phyloP scores from a whole-genome alignment of 106 monocot genomes.

The Dioscorea zingiberensis region DNA sequence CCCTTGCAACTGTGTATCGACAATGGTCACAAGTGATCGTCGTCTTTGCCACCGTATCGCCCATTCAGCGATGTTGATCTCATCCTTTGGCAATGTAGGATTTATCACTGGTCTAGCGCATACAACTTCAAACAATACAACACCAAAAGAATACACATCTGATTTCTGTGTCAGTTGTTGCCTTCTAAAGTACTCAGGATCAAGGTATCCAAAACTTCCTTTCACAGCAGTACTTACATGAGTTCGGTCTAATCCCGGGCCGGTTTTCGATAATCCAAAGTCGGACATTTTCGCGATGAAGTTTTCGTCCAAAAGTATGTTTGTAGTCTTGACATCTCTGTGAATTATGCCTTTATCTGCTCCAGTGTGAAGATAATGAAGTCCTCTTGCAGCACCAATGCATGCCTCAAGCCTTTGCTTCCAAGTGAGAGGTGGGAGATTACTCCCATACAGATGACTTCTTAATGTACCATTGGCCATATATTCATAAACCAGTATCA shows the following conservation, averaged over 20 bases:
- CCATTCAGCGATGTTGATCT: slow-evolving; percentile 91
- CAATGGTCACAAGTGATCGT: slow-evolving; percentile 44
- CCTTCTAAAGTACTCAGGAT: slow-evolving; percentile 85
- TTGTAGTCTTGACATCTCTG: slow-evolving; percentile 85
- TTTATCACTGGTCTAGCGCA: slow-evolving; percentile 87
- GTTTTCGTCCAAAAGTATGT: slow-evolving; percentile 73
- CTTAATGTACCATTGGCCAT: slow-evolving; percentile 90
- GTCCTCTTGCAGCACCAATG: slow-evolving; percentile 85
- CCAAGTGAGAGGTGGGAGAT: slow-evolving; percentile 51
- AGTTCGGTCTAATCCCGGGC: slow-evolving; percentile 68
- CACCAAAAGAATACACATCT: slow-evolving; percentile 94
- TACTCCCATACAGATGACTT: slow-evolving; percentile 70
- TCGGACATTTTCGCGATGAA: slow-evolving; percentile 86
- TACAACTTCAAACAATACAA: slow-evolving; percentile 79
- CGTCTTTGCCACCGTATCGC: slow-evolving; percentile 67
- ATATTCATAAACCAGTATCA: slow-evolving; percentile 94
- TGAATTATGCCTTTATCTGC: slow-evolving; percentile 75
- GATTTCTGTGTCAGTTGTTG: slow-evolving; percentile 84
- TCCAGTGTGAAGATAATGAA: slow-evolving; percentile 93
- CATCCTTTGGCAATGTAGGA: slow-evolving; percentile 76
- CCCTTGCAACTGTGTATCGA: slow-evolving; percentile 50
- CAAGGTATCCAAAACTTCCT: slow-evolving; percentile 91
- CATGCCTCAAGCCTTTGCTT: slow-evolving; percentile 68
- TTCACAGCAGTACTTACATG: slow-evolving; percentile 96
- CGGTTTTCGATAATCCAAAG: slow-evolving; percentile 75